Conservation (phyloP, 2,329 filamentous ascomycete genomes). For the Chrysoporthe austroafricana region DNA sequence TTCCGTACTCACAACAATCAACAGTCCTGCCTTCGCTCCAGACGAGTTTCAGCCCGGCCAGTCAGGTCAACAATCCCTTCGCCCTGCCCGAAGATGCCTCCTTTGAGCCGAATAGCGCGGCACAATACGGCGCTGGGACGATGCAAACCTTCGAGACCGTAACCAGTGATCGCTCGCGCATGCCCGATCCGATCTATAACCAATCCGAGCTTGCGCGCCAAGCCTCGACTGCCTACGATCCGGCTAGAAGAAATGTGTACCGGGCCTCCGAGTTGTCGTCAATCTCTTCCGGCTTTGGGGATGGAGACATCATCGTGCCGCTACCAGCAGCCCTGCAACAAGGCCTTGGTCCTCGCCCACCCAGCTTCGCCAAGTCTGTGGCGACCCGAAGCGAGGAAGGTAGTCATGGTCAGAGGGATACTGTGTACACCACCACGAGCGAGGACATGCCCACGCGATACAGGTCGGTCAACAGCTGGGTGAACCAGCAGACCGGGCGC, state of each 20-base stretch:
- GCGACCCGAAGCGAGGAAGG: constrained; percentile 43
- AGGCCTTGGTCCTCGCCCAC: constrained; percentile 17
- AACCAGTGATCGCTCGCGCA: constrained; percentile 40
- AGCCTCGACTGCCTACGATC: constrained; percentile 42
- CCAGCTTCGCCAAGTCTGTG: constrained; percentile 17
- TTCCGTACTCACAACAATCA: constrained; percentile 12
- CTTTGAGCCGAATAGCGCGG: constrained; percentile 33
- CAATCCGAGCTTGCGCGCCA: constrained; percentile 44
- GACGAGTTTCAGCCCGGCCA: constrained; percentile 14
- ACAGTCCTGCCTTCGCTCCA: constrained; percentile 13
- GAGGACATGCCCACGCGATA: constrained; percentile 61
- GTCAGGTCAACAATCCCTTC: constrained; percentile 27
- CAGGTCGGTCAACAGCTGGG: constrained; percentile 65
- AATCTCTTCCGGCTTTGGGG: constrained; percentile 67
- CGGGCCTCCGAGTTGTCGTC: constrained; percentile 60
- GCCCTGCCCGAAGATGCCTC: constrained; percentile 35
- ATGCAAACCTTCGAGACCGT: constrained; percentile 31
- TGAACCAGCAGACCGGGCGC: constrained; percentile 64
- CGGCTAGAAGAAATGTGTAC: constrained; percentile 41
- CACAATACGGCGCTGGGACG: constrained; percentile 33
- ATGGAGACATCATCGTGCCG: constrained; percentile 60
- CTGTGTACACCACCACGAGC: constrained; percentile 56
- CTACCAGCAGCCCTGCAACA: constrained; percentile 34
- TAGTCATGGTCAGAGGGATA: constrained; percentile 46
- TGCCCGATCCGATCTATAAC: constrained; percentile 44